Evolutionary conservation across 768 basidiomycete species (phyloP).

Genomic region (Amanita polypyramis): DNA sequence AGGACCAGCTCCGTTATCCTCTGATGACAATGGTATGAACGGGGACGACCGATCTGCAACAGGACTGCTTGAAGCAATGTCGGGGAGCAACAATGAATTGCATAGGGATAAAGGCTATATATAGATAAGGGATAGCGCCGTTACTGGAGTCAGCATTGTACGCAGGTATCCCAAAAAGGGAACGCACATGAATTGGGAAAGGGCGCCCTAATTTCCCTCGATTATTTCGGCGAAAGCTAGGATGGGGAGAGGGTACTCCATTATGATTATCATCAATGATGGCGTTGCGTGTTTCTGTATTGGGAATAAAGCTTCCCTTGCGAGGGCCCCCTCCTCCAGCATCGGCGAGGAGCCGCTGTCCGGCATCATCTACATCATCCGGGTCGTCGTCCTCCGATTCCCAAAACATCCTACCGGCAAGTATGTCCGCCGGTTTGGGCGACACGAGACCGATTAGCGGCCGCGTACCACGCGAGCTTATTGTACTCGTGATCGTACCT

Average conservation of each 20-base stretch:
- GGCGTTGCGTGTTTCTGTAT: slow-evolving; percentile 25
- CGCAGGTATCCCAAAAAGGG: slow-evolving; percentile 10
- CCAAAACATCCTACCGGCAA: slow-evolving; percentile 51
- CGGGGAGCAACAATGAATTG: slow-evolving; percentile 7
- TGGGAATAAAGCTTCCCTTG: slow-evolving; percentile 30
- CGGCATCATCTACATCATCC: slow-evolving; percentile 23
- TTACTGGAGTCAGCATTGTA: no score
- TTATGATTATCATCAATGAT: slow-evolving; percentile 35
- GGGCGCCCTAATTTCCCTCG: slow-evolving; percentile 13
- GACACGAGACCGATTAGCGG: slow-evolving; percentile 19
- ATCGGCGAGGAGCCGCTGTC: slow-evolving; percentile 16
- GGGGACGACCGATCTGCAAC: slow-evolving; percentile 2
- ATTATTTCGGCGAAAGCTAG: slow-evolving; percentile 22
- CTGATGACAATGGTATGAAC: slow-evolving; percentile 1
- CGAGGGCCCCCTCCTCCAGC: slow-evolving; percentile 20
- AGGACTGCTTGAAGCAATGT: slow-evolving; percentile 3
- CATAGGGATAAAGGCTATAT: slow-evolving; percentile 13
- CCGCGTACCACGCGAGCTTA: slow-evolving; percentile 14
- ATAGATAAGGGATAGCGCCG: not conserved
- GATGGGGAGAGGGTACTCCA: slow-evolving; percentile 42
- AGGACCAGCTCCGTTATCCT: not conserved
- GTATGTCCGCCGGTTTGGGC: slow-evolving; percentile 59
- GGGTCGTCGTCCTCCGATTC: slow-evolving; percentile 37
- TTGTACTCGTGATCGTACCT: no score
- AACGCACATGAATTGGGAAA: slow-evolving; percentile 17